A percentile compares a stretch with the other conserved stretches of the same genome.
phyloP scores from a whole-genome alignment of 805 yeast species.

The Hanseniaspora thailandica region DNA sequence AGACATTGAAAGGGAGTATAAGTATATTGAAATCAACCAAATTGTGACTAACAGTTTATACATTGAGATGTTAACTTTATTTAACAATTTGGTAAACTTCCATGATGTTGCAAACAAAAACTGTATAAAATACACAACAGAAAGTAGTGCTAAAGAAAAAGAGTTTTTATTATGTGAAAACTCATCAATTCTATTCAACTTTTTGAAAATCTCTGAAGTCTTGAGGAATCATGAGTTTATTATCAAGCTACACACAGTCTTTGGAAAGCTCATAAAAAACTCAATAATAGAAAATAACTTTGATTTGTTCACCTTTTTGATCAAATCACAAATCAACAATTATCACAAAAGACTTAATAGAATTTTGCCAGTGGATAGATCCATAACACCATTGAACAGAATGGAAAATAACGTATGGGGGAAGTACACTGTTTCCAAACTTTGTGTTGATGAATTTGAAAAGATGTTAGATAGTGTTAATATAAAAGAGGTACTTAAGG shows the following conservation, averaged over 20 bases:
- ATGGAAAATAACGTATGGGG: slow-evolving; percentile 9
- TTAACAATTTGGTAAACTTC: not conserved
- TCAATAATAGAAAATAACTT: not conserved
- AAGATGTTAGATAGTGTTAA: not conserved
- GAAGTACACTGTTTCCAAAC: not conserved
- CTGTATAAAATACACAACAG: not conserved
- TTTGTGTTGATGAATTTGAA: slow-evolving; percentile 8
- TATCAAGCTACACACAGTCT: not conserved
- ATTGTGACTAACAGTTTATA: not conserved
- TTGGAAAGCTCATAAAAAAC: not conserved
- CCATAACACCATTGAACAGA: not conserved
- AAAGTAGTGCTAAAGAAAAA: too few relatives aligned
- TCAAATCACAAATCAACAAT: not conserved
- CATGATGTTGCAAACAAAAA: not conserved
- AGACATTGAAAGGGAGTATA: not conserved
- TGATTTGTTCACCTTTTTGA: not conserved
- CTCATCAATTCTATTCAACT: not conserved
- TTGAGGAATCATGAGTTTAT: slow-evolving; percentile 1
- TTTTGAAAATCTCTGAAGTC: not conserved
- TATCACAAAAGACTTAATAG: not conserved
- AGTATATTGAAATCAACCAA: not conserved
- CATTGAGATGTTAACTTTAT: not conserved
- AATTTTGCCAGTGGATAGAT: not conserved
- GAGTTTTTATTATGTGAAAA: not conserved
- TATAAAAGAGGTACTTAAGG: not conserved